phyloP scores from a whole-genome alignment of 129 eudicot genomes.

The Flaveria linearis region DNA sequence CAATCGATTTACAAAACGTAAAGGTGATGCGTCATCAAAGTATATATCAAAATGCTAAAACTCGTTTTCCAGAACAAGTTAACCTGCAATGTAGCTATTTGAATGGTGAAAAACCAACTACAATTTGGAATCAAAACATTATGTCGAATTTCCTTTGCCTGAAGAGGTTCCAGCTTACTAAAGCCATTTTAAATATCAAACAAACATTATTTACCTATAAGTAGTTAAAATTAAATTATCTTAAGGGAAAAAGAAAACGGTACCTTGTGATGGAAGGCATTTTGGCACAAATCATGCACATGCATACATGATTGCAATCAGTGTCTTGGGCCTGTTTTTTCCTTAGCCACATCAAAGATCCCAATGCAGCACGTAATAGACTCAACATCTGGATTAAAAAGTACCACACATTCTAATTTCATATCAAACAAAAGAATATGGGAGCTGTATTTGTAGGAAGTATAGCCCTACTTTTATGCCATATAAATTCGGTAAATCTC shows the following conservation, averaged over 20 bases:
- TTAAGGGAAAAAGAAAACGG: background rate
- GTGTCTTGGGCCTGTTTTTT: slow-evolving; percentile 87
- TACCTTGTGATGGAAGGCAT: slow-evolving; percentile 98
- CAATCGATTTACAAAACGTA: background rate
- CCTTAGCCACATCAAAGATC: slow-evolving; percentile 96
- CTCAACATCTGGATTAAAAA: slow-evolving; percentile 59
- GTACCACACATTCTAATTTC: background rate
- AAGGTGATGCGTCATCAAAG: background rate
- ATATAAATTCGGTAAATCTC: background rate
- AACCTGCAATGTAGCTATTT: background rate
- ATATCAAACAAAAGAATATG: slow-evolving; percentile 2
- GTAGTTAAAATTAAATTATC: too few species aligned
- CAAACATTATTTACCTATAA: background rate
- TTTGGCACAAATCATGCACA: slow-evolving; percentile 89
- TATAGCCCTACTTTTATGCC: background rate
- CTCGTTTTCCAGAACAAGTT: background rate
- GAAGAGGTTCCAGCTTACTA: slow-evolving; percentile 92
- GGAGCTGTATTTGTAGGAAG: too few species aligned
- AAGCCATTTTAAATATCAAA: slow-evolving; percentile 63
- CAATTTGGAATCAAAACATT: background rate
- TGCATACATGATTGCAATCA: slow-evolving; percentile 80
- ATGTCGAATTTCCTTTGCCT: background rate
- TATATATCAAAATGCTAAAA: background rate
- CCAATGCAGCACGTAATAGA: slow-evolving; percentile 85
- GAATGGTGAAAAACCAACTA: background rate